Percentiles rank a stretch among this genome's conserved stretches.
Conservation (phyloP, 148 eudicot genomes). For the Camellia sinensis region DNA sequence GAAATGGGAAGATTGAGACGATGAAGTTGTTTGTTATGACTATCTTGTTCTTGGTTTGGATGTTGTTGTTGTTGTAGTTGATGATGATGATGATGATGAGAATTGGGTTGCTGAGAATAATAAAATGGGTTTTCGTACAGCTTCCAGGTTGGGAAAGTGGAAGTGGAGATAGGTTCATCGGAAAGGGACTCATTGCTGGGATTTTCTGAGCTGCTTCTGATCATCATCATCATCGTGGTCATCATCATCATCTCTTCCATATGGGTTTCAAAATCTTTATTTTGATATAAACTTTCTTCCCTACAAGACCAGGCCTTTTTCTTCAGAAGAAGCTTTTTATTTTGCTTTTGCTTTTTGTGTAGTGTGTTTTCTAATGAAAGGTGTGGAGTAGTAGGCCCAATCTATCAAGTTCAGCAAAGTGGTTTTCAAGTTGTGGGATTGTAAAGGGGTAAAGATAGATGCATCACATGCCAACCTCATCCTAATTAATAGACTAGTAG, state of each 20-base stretch:
- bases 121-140: conserved; percentile 71
- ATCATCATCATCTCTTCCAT: conserved; percentile 38
- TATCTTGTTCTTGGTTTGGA: background rate
- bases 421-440: conserved; percentile 20
- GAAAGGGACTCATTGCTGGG: conserved; percentile 20
- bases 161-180: conserved; percentile 24
- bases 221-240: conserved; percentile 21
- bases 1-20: conserved; percentile 36
- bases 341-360: conserved; percentile 21
- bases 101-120: conserved; percentile 23
- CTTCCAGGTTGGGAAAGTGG: conserved; percentile 63
- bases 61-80: background rate
- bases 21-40: conserved; percentile 26
- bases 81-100: conserved; percentile 18
- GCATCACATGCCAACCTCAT: conserved; percentile 21
- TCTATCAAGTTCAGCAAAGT: conserved; percentile 2
- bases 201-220: conserved; percentile 30
- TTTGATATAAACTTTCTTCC: conserved; percentile 3
- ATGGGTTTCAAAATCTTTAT: background rate
- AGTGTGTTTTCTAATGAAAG: conserved; percentile 8
- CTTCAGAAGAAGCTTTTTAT: conserved; percentile 13
- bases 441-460: conserved; percentile 17
- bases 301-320: background rate
- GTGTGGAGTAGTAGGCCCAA: conserved; percentile 27
- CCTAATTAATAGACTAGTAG: conserved; percentile 18